phyloP scores from a whole-genome alignment of 2,329 filamentous ascomycete species.

The Diaporthe ampelina region DNA sequence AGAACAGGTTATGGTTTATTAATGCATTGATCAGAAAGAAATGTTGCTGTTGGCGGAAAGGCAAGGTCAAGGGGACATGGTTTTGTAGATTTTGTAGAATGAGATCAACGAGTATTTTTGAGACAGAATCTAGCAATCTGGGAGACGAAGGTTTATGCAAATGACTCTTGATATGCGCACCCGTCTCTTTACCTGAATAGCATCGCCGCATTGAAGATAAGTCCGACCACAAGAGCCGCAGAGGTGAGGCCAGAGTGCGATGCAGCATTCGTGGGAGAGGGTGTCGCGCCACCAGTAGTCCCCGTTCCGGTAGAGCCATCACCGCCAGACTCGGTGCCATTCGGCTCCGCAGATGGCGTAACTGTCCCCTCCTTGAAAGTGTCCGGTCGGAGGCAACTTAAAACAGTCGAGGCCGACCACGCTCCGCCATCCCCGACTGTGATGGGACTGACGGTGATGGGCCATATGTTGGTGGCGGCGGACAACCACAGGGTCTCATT shows the following conservation, averaged over 20 bases:
- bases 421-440: background rate
- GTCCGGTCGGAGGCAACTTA: slow-evolving; percentile 2
- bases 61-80: background rate
- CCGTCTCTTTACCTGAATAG: background rate
- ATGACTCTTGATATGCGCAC: background rate
- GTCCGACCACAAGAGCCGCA: background rate
- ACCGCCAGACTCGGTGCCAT: background rate
- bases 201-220: slow-evolving; percentile 9
- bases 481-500: background rate
- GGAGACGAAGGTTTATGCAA: background rate
- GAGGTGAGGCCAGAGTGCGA: background rate
- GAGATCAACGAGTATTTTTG: background rate
- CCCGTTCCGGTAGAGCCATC: background rate
- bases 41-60: no score
- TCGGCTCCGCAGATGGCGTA: background rate
- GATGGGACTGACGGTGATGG: background rate
- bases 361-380: slow-evolving; percentile 13
- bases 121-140: background rate
- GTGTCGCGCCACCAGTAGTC: background rate
- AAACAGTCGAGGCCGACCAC: background rate
- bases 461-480: slow-evolving; percentile 5
- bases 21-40: no score
- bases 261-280: slow-evolving; percentile 12
- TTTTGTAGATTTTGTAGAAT: no score
- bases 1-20: no score